A percentile compares a stretch with the other conserved stretches of the same genome.
Conservation (phyloP, 129 eudicot species). For the Sambucus nigra region DNA sequence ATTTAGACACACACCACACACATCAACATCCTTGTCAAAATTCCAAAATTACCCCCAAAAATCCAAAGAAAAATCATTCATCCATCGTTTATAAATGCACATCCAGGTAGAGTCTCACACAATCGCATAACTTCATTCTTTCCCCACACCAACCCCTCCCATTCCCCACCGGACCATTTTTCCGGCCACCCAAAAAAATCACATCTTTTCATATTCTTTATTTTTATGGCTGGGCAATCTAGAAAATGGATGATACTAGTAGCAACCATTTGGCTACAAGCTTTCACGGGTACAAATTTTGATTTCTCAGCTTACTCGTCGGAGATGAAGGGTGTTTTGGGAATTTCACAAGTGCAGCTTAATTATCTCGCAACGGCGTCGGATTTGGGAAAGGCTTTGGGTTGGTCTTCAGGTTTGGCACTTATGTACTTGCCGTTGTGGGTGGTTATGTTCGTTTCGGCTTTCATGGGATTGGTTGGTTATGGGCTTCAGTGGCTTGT, state of each 20-base stretch:
- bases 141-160: slow-evolving; percentile 5
- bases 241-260: slow-evolving; percentile 81
- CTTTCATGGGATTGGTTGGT: slow-evolving; percentile 66
- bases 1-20: too few species aligned
- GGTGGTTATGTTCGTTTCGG: slow-evolving; percentile 64
- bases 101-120: slow-evolving; percentile 19
- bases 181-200: background rate
- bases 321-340: slow-evolving; percentile 56
- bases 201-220: background rate
- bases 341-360: slow-evolving; percentile 58
- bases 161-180: background rate
- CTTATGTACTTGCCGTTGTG: slow-evolving; percentile 57
- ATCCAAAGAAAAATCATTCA: too few species aligned
- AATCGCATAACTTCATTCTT: slow-evolving; percentile 17
- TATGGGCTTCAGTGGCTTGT: slow-evolving; percentile 85
- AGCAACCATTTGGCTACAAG: slow-evolving; percentile 77
- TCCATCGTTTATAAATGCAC: slow-evolving; percentile 16
- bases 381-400: slow-evolving; percentile 73
- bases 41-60: too few species aligned
- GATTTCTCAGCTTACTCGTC: slow-evolving; percentile 89
- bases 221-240: slow-evolving; percentile 54
- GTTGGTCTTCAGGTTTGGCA: slow-evolving; percentile 89
- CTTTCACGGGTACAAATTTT: slow-evolving; percentile 85
- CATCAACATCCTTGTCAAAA: too few species aligned
- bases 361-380: slow-evolving; percentile 81